Evolutionary conservation across 140 eudicot species (phyloP), one percentile per base, ranked within the genome.

Genomic region (Flaveria floridana): DNA sequence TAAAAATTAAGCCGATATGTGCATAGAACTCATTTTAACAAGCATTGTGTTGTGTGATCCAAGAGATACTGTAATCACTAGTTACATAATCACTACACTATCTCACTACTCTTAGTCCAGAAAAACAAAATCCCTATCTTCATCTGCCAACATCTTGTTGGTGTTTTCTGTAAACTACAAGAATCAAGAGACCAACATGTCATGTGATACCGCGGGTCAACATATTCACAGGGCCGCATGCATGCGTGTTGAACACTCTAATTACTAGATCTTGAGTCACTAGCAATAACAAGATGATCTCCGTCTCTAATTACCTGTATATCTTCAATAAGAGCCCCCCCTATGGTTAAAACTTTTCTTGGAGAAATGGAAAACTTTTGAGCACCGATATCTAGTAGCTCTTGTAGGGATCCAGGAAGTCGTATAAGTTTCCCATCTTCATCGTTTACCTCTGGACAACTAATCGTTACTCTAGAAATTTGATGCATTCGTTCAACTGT

Each of bases 311-410:
- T 72, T 13, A 90, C 48, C 13, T 65, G 84, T 10, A 86, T 80
- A 30, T 89, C 97, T 64, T 89, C 96, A 12, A 90, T 62, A 30
- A 84, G 72, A 62, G 88, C 97, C 74, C 97, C 89, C 4, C 82
- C 84, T 72, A 65, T 74, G 14, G 82, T 82, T 42, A 90, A 39
- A 58, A 89, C 74, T 75, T 78, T 82, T 39, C 87, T 78, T 15
- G 86, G 76, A 56, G 47, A 74, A 50, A 85, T 50, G n/a, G 87
- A 89, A 58, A 86, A 93, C 55, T 85, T 89, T 65, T 74, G 74
- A 50, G 72, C 75, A 8, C 89, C 88, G 4, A 80, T 74, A 14
- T 85, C 85, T 63, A 86, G 79, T 25, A 88, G 83, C 77, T 80
- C 89, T 58, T 89, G 83, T 3, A 93, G 71, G 39, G 89, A 77